Evolutionary conservation across 192 early-diverging fungal genomes (phyloP).

Genomic region (Gigaspora rosea): DNA sequence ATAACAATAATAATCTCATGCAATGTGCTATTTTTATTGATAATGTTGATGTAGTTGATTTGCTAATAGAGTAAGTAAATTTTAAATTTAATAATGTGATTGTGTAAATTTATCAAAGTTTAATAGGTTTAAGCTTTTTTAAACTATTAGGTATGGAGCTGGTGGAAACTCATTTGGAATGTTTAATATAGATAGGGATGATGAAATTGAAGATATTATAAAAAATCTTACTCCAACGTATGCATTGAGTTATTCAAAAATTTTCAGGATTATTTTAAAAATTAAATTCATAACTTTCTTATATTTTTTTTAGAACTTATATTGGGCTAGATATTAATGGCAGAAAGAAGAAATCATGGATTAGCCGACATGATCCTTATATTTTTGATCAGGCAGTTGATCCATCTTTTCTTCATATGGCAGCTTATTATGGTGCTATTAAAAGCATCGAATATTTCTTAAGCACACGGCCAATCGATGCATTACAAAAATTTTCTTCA

Average conservation of each 20-base stretch:
- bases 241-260: neutral
- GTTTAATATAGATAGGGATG: slow-evolving; percentile 3
- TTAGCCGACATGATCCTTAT: neutral
- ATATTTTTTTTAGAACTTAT: neutral
- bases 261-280: neutral
- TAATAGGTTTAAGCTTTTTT: neutral
- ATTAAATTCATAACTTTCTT: neutral
- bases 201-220: neutral
- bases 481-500: neutral
- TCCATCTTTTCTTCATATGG: neutral
- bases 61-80: slow-evolving; percentile 16
- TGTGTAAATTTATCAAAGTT: too few species aligned
- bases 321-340: slow-evolving; percentile 8
- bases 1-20: neutral
- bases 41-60: neutral
- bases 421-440: slow-evolving; percentile 3
- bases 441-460: slow-evolving; percentile 6
- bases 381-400: neutral
- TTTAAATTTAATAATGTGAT: neutral
- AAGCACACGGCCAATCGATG: neutral
- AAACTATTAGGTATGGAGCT: slow-evolving; percentile 1
- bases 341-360: slow-evolving; percentile 3
- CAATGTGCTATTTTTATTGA: neutral
- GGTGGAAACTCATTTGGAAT: slow-evolving; percentile 20
- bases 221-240: neutral